Evolutionary conservation across 306 rosid species (phyloP).

Genomic region (Myrica gale): DNA sequence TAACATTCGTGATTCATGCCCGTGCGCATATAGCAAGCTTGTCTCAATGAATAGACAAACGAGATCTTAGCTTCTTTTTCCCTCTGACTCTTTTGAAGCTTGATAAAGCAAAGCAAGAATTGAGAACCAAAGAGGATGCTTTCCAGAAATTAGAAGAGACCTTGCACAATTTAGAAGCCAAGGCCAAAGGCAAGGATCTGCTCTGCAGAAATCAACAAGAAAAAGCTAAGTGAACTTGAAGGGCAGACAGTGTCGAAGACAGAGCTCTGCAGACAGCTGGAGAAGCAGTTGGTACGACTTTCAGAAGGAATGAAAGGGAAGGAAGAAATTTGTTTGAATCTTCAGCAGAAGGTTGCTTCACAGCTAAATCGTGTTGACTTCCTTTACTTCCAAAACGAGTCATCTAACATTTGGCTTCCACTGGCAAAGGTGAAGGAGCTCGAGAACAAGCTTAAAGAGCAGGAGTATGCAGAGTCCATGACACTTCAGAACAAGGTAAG

Average conservation of each 20-base stretch:
- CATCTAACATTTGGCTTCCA: slow-evolving; percentile 14
- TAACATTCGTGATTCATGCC: neutral
- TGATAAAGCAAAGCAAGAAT: slow-evolving; percentile 69
- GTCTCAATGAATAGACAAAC: neutral
- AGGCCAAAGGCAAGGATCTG: slow-evolving; percentile 70
- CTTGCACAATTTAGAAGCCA: slow-evolving; percentile 62
- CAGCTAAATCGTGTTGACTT: slow-evolving; percentile 15
- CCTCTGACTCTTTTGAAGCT: slow-evolving; percentile 47
- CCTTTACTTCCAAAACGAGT: neutral
- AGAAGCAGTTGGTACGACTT: slow-evolving; percentile 64
- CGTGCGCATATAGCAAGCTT: neutral
- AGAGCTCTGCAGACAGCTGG: slow-evolving; percentile 57
- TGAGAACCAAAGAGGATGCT: slow-evolving; percentile 64
- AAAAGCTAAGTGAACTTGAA: slow-evolving; percentile 71
- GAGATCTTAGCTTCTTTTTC: slow-evolving; percentile 8
- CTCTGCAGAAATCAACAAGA: slow-evolving; percentile 57
- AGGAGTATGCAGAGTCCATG: slow-evolving; percentile 17
- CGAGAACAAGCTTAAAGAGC: slow-evolving; percentile 57
- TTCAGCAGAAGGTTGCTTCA: slow-evolving; percentile 68
- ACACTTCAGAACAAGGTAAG: slow-evolving; percentile 29
- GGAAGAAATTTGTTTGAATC: slow-evolving; percentile 62
- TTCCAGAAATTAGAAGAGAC: slow-evolving; percentile 69
- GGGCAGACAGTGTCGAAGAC: slow-evolving; percentile 59
- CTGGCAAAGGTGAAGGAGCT: slow-evolving; percentile 67
- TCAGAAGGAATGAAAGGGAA: slow-evolving; percentile 57